Base-by-base conservation (phyloP, 2,329 filamentous ascomycete genomes). In the Neoarthrinium moseri region DNA sequence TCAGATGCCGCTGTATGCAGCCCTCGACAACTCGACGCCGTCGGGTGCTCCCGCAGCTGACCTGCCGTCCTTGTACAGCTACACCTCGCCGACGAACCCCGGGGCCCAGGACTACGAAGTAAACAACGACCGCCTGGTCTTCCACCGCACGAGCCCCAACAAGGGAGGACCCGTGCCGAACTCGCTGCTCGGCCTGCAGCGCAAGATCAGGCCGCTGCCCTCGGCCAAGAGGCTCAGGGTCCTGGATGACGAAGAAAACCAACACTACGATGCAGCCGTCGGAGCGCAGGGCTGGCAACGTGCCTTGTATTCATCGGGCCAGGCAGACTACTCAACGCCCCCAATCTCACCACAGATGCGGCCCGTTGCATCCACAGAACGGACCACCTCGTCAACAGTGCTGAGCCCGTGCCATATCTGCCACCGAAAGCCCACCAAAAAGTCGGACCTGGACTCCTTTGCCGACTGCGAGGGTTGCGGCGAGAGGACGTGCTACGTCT, bases 351-450 rank as follows among this genome's bases (percentile, higher is more conserved):
- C 45, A 22, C 52, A 48, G 17, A 43, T 23, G 18, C 38, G 50
- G 44, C 47, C 52, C 22, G 12, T 15, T 7, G 29, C 40, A 11
- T 12, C 47, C 47, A 34, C 50, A 27, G n/a, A n/a, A n/a, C 53
- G 44, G 15, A 36, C 53, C 5, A 54, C 46, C 29, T 49, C 57
- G 2, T 46, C 59, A 3, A 44, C 60, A 3, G 53, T 66, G 4
- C 67, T 82, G 21, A 68, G 66, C 30, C 75, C 83, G 0, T 89
- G 85, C 61, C 81, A 87, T 65, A 79, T 87, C 51, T 89, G 85
- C 70, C 77, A 78, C 56, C 77, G 82, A 33, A 77, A 77, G 44
- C 85, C 85, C 2, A 83, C 74, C 43, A 81, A 81, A 54, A 85
- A 80, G 59, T 74, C 74, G 5, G 83, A 88, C 46, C 72, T 88